Percentiles rank a stretch among this genome's conserved stretches.
phyloP scores from a whole-genome alignment of 345 rosid species.

The Lagerstroemia speciosa region DNA sequence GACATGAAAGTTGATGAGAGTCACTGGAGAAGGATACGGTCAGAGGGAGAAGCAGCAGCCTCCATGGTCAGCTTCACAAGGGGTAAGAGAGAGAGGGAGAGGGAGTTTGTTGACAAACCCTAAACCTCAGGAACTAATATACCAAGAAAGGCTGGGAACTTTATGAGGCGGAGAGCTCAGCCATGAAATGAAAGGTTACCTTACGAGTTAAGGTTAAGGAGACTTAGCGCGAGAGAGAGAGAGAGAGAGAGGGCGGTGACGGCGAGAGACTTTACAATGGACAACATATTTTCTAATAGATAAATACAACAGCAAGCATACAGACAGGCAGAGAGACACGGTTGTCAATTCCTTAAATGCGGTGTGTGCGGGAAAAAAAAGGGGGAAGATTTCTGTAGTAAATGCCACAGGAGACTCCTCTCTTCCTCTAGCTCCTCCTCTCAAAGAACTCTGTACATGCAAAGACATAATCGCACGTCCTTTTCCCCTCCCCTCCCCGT shows the following conservation, averaged over 20 bases:
- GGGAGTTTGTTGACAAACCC: neutral
- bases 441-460: neutral
- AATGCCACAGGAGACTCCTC: neutral
- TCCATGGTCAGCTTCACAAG: neutral
- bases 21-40: slow-evolving; percentile 5
- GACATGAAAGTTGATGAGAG: neutral
- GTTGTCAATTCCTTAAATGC: neutral
- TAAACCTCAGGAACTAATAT: neutral
- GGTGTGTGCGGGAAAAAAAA: neutral
- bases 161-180: neutral
- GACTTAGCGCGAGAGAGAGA: neutral
- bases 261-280: neutral
- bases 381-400: neutral
- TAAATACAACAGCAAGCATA: neutral
- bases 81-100: neutral
- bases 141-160: neutral
- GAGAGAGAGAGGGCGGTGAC: neutral
- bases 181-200: neutral
- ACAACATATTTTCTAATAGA: neutral
- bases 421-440: neutral
- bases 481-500: neutral
- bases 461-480: neutral
- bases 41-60: slow-evolving; percentile 6
- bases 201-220: neutral
- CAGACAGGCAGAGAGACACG: neutral